phyloP scores from a whole-genome alignment of 306 rosid species.

The Pterocarpus macrocarpus region DNA sequence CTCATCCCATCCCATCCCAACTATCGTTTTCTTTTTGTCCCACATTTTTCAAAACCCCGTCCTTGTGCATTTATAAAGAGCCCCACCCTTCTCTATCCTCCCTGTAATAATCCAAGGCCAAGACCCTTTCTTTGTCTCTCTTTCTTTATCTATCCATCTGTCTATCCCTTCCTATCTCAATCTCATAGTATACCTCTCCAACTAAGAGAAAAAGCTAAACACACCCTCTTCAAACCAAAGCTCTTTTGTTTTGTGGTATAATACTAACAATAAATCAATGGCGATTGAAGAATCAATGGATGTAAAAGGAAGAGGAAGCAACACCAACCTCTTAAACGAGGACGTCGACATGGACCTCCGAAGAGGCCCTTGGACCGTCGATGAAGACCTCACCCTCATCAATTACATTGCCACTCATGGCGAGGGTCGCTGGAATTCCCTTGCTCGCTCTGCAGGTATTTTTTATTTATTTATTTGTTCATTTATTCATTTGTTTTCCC shows the following conservation, averaged over 20 bases:
- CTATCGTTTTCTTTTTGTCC: slow-evolving; percentile 14
- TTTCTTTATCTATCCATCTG: background rate
- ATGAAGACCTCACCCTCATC: slow-evolving; percentile 85
- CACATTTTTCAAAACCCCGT: slow-evolving; percentile 45
- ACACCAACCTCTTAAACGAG: slow-evolving; percentile 6
- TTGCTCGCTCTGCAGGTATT: slow-evolving; percentile 76
- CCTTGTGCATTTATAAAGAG: slow-evolving; percentile 66
- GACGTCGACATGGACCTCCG: slow-evolving; percentile 69
- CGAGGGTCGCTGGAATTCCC: slow-evolving; percentile 98
- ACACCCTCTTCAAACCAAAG: background rate
- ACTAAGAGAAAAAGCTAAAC: background rate
- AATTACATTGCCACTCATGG: slow-evolving; percentile 93
- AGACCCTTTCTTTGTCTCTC: slow-evolving; percentile 39
- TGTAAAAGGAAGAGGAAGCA: slow-evolving; percentile 47
- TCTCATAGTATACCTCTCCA: slow-evolving; percentile 8
- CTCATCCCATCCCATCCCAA: slow-evolving; percentile 8
- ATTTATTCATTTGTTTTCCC: background rate
- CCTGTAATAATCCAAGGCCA: slow-evolving; percentile 47
- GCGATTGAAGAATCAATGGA: slow-evolving; percentile 57
- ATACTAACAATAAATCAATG: background rate
- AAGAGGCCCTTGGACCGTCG: slow-evolving; percentile 96
- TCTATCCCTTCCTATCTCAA: slow-evolving; percentile 15
- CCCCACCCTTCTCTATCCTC: slow-evolving; percentile 56
- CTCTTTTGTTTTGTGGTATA: slow-evolving; percentile 4
- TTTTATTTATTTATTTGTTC: background rate